These are phyloP conservation scores for Arabidopsis suecica DNA, from an alignment of 345 rosid genomes.

Conservation along the genomic window DNA sequence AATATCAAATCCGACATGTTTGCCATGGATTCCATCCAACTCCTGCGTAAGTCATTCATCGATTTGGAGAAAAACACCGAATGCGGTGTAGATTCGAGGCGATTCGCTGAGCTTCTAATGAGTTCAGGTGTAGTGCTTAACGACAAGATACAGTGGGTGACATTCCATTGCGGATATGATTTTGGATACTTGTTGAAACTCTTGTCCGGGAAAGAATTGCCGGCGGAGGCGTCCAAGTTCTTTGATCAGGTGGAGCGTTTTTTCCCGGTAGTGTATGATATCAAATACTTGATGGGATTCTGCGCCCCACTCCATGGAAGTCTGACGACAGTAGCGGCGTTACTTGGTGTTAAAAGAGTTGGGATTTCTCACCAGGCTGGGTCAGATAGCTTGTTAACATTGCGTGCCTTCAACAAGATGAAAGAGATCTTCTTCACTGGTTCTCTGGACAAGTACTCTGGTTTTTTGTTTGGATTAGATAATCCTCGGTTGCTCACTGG, in stretches of 20 bases:
- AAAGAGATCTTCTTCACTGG: constrained; percentile 66
- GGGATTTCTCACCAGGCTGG: constrained; percentile 90
- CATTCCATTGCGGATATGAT: constrained; percentile 91
- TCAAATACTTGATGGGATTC: constrained; percentile 79
- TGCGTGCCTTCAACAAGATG: constrained; percentile 72
- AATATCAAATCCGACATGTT: constrained; percentile 58
- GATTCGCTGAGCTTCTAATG: constrained; percentile 71
- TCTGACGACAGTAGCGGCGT: constrained; percentile 65
- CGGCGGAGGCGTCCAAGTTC: constrained; percentile 61
- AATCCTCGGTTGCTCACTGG: constrained; percentile 41
- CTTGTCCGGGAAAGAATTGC: constrained; percentile 63
- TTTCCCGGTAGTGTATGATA: constrained; percentile 71
- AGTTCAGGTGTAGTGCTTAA: constrained; percentile 79
- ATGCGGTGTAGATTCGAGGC: constrained; percentile 57
- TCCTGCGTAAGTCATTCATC: constrained; percentile 64
- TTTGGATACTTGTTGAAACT: constrained; percentile 83
- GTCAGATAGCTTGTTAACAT: constrained; percentile 85
- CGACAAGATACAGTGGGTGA: constrained; percentile 76
- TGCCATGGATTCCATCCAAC: constrained; percentile 71
- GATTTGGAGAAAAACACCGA: constrained; percentile 66
- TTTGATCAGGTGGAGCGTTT: constrained; percentile 56
- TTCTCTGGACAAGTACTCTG: constrained; percentile 60
- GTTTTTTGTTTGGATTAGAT: constrained; percentile 82
- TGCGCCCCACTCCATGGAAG: constrained; percentile 73
- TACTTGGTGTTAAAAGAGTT: constrained; percentile 72